Evolutionary conservation across 345 rosid genomes (phyloP).

Genomic region (Eucalyptus albens): DNA sequence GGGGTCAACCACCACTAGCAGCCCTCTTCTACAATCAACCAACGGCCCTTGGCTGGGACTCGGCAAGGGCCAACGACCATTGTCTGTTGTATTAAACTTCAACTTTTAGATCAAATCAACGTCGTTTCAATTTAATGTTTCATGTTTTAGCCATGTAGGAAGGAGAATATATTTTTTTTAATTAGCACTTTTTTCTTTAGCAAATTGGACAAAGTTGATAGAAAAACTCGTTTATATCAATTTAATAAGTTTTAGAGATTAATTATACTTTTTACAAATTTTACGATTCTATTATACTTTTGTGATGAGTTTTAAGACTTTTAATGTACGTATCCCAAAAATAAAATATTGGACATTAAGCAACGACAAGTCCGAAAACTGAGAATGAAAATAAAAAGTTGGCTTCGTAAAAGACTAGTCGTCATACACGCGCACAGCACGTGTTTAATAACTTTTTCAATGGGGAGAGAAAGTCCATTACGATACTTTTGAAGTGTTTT

Average conservation of each 20-base stretch:
- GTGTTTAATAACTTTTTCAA: neutral
- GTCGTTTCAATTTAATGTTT: accelerated
- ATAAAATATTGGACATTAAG: neutral
- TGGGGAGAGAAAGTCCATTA: neutral
- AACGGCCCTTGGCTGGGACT: too few species aligned
- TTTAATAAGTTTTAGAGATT: too few species aligned
- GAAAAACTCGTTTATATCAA: accelerated
- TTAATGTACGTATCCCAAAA: too few species aligned
- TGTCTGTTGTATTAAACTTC: too few species aligned
- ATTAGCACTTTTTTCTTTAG: too few species aligned
- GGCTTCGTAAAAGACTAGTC: neutral
- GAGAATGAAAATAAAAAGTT: neutral
- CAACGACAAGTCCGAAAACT: accelerated
- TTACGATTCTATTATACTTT: accelerated
- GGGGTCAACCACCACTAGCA: too few species aligned
- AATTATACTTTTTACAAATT: accelerated
- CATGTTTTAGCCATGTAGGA: too few species aligned
- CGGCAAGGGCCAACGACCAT: accelerated
- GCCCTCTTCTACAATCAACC: too few species aligned
- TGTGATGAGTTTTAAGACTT: accelerated
- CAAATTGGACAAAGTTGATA: too few species aligned
- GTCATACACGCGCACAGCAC: neutral
- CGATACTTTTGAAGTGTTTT: neutral
- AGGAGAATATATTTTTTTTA: too few species aligned
- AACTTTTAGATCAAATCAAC: accelerated